Conservation (phyloP, 2,329 filamentous ascomycete genomes). For the Aspergillus neotritici region DNA sequence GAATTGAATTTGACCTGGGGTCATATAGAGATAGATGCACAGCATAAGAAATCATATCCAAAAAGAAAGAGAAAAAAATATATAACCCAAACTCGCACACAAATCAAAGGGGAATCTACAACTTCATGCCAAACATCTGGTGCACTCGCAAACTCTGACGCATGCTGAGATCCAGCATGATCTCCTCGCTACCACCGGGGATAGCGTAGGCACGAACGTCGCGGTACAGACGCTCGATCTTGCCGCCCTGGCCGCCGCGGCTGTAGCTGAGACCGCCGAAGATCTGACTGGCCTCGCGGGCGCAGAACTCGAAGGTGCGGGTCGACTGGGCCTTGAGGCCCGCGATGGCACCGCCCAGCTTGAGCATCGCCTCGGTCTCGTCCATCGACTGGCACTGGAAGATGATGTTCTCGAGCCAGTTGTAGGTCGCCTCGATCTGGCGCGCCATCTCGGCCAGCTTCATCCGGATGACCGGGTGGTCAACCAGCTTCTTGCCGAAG, state of each 20-base stretch:
- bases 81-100: background rate
- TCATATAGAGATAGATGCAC: too few species aligned
- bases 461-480: constrained; percentile 94
- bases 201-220: constrained; percentile 96
- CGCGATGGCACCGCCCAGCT: constrained; percentile 90
- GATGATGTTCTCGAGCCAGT: constrained; percentile 93
- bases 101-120: constrained; percentile 49
- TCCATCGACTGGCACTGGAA: constrained; percentile 91
- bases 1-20: too few species aligned
- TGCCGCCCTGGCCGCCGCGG: constrained; percentile 87
- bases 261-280: constrained; percentile 92
- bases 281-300: constrained; percentile 92
- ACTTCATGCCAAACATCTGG: constrained; percentile 90
- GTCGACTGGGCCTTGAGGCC: constrained; percentile 91
- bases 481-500: constrained; percentile 93
- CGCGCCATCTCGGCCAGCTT: constrained; percentile 98
- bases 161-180: constrained; percentile 96
- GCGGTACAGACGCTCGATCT: constrained; percentile 89
- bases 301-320: constrained; percentile 95
- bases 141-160: constrained; percentile 83
- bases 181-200: constrained; percentile 93
- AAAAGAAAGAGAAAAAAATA: constrained; percentile 4
- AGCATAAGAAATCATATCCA: background rate
- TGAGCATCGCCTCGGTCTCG: constrained; percentile 91
- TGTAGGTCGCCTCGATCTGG: constrained; percentile 94